phyloP scores from a whole-genome alignment of 139 green algal species.

The Coelastrella sp. region DNA sequence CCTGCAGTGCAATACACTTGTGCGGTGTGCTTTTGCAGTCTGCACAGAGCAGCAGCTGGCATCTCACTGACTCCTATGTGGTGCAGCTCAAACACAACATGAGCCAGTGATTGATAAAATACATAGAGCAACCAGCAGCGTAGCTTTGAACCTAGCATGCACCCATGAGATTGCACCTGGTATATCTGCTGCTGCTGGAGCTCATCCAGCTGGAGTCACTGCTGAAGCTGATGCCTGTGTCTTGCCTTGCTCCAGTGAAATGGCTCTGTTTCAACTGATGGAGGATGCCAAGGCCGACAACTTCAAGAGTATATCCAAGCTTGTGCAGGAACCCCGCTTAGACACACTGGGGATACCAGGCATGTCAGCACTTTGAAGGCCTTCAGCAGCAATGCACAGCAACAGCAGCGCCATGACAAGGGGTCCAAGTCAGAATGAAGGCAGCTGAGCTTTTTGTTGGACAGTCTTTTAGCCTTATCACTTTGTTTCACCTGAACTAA shows the following conservation, averaged over 20 bases:
- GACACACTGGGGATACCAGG: slow-evolving; percentile 30
- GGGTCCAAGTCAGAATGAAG: neutral
- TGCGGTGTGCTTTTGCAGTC: too few relatives aligned
- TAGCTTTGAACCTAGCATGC: too few relatives aligned
- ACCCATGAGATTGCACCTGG: too few relatives aligned
- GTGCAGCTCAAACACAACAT: too few relatives aligned
- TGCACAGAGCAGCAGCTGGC: too few relatives aligned
- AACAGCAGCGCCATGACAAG: neutral
- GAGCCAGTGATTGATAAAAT: too few relatives aligned
- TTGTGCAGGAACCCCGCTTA: slow-evolving; percentile 41
- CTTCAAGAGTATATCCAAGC: slow-evolving; percentile 42
- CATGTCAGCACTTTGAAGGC: neutral
- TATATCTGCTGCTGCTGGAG: neutral
- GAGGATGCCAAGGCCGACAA: slow-evolving; percentile 25
- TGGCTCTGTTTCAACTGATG: slow-evolving; percentile 47
- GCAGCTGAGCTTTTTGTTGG: too few relatives aligned
- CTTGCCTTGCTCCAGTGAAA: slow-evolving; percentile 13
- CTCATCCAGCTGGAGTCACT: neutral
- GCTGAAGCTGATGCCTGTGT: neutral
- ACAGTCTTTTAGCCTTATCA: too few relatives aligned
- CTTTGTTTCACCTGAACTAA: too few relatives aligned
- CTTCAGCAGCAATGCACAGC: neutral
- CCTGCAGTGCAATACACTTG: too few relatives aligned
- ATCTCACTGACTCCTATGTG: too few relatives aligned
- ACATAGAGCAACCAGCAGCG: too few relatives aligned